These are phyloP conservation scores for Dothistroma pini DNA, from an alignment of 2,329 filamentous ascomycete species.

Conservation along the genomic window DNA sequence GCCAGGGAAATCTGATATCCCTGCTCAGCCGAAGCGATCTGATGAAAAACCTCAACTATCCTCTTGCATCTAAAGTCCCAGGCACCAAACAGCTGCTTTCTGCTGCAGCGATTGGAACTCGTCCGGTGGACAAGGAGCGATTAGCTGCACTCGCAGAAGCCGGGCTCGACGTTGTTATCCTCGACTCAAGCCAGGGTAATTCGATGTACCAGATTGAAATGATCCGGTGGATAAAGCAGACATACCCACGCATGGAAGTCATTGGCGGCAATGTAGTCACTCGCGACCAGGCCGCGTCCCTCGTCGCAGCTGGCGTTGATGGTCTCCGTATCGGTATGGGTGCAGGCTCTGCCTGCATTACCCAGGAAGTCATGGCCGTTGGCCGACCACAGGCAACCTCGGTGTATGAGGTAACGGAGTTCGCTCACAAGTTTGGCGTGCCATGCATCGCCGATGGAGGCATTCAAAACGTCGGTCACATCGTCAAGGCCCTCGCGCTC, in stretches of 20 bases:
- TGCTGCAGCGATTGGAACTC: slow-evolving; percentile 91
- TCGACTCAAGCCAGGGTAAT: slow-evolving; percentile 97
- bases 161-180: slow-evolving; percentile 88
- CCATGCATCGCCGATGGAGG: slow-evolving; percentile 98
- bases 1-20: slow-evolving; percentile 58
- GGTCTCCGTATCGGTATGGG: slow-evolving; percentile 99
- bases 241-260: slow-evolving; percentile 81
- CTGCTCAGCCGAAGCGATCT: slow-evolving; percentile 92
- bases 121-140: slow-evolving; percentile 85
- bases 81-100: slow-evolving; percentile 97
- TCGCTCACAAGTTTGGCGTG: slow-evolving; percentile 89
- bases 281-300: slow-evolving; percentile 84
- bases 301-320: slow-evolving; percentile 93
- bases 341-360: slow-evolving; percentile 96
- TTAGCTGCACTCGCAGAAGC: slow-evolving; percentile 87
- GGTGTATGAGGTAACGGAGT: slow-evolving; percentile 83
- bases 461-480: slow-evolving; percentile 97
- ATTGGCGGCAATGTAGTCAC: slow-evolving; percentile 99
- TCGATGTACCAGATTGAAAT: slow-evolving; percentile 98
- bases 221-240: slow-evolving; percentile 92
- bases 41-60: slow-evolving; percentile 98
- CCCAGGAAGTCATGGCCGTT: slow-evolving; percentile 99
- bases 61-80: slow-evolving; percentile 90
- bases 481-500: slow-evolving; percentile 94
- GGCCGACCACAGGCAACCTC: slow-evolving; percentile 92